Conservation (phyloP, 1,284 basidiomycete genomes). For the Cutaneotrichosporon cutaneum region DNA sequence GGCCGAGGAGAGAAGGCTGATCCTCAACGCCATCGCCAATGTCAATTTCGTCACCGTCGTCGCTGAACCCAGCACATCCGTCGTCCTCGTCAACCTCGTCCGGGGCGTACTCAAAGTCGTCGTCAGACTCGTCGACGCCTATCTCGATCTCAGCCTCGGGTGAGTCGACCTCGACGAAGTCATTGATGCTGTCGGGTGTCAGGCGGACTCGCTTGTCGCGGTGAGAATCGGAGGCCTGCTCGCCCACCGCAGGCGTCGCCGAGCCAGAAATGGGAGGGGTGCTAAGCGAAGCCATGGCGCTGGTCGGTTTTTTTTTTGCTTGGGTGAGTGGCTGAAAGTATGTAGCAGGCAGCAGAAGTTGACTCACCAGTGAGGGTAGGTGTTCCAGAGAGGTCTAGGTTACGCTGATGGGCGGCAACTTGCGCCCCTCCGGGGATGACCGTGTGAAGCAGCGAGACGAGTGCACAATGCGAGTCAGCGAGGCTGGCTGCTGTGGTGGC, state of each 20-base stretch:
- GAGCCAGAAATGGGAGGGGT: neutral
- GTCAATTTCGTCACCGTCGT: neutral
- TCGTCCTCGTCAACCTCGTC: neutral
- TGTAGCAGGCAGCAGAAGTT: neutral
- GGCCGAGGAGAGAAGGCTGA: constrained; percentile 1
- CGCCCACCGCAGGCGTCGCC: neutral
- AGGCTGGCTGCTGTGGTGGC: no score
- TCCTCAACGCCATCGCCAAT: neutral
- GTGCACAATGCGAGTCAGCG: no score
- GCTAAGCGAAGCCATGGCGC: neutral
- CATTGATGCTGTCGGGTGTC: neutral
- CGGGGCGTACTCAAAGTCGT: neutral
- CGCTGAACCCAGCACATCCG: neutral
- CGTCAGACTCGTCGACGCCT: neutral
- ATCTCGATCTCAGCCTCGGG: neutral
- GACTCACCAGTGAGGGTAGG: neutral
- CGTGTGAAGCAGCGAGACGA: no score
- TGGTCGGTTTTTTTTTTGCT: no score
- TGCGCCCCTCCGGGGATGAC: no score
- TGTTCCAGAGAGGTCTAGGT: no score
- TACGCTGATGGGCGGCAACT: no score
- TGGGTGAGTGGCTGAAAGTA: neutral
- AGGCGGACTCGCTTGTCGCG: neutral
- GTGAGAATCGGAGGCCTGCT: neutral
- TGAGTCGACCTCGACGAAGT: neutral